Conservation (phyloP, 2,329 filamentous ascomycete species). For the Plenodomus biglobosus region DNA sequence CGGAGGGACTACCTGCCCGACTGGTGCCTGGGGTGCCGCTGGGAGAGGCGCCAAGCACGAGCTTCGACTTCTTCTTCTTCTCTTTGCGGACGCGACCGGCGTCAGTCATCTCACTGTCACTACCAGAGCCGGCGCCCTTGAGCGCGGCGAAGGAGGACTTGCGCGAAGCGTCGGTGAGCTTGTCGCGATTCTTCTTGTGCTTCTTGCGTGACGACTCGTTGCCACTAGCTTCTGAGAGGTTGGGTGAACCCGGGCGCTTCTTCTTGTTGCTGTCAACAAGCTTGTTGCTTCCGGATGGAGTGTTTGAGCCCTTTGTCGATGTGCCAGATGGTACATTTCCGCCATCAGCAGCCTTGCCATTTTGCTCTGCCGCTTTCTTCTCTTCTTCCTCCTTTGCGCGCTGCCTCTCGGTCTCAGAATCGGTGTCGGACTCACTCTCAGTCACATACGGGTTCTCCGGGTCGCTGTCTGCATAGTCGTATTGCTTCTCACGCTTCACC, state of each 20-base stretch:
- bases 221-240: slow-evolving; percentile 86
- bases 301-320: slow-evolving; percentile 70
- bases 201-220: slow-evolving; percentile 79
- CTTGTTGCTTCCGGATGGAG: slow-evolving; percentile 60
- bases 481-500: slow-evolving; percentile 81
- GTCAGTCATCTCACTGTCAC: slow-evolving; percentile 71
- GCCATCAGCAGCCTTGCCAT: slow-evolving; percentile 52
- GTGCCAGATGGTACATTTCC: slow-evolving; percentile 54
- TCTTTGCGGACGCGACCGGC: slow-evolving; percentile 64
- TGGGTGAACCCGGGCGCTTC: slow-evolving; percentile 84
- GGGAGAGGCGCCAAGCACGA: slow-evolving; percentile 58
- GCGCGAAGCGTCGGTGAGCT: slow-evolving; percentile 28
- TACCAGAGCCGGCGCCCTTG: slow-evolving; percentile 61
- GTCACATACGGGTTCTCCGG: slow-evolving; percentile 53
- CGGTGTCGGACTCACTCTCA: slow-evolving; percentile 42
- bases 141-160: slow-evolving; percentile 27
- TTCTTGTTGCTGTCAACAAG: slow-evolving; percentile 58
- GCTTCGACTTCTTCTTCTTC: slow-evolving; percentile 60
- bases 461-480: slow-evolving; percentile 83
- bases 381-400: slow-evolving; percentile 60
- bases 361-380: slow-evolving; percentile 49
- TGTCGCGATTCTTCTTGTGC: slow-evolving; percentile 45
- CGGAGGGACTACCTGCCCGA: slow-evolving; percentile 50
- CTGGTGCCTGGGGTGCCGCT: slow-evolving; percentile 64
- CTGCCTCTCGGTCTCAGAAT: slow-evolving; percentile 65